phyloP scores from a whole-genome alignment of 179 eudicot genomes.

The Camellia oleifera region DNA sequence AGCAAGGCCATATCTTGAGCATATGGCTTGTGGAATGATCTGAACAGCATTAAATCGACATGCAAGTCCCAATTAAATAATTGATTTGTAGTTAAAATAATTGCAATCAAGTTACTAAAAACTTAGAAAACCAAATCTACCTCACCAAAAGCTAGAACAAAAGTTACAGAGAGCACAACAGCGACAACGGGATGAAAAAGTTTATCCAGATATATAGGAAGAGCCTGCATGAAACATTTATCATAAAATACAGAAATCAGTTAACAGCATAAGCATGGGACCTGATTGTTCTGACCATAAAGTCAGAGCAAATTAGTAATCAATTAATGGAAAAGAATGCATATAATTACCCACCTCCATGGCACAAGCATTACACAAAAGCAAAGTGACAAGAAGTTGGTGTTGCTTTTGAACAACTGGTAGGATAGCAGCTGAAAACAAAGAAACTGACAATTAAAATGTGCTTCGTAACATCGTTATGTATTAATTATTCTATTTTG shows the following conservation, averaged over 20 bases:
- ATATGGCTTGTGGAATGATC: constrained; percentile 94
- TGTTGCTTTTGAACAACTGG: constrained; percentile 55
- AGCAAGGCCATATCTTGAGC: constrained; percentile 87
- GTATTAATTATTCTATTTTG: background rate
- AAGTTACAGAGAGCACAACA: constrained; percentile 84
- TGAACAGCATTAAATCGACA: constrained; percentile 22
- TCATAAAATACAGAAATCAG: constrained; percentile 2
- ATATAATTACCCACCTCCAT: constrained; percentile 67
- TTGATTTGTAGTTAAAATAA: background rate
- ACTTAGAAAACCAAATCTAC: constrained; percentile 27
- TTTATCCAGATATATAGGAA: constrained; percentile 88
- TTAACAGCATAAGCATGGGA: too few relatives aligned
- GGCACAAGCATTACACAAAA: background rate
- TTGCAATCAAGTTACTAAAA: constrained; percentile 5
- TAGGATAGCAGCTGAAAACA: constrained; percentile 32
- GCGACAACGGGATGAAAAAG: constrained; percentile 86
- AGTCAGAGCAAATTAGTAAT: background rate
- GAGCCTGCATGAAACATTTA: constrained; percentile 64
- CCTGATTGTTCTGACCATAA: background rate
- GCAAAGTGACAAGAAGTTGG: constrained; percentile 51
- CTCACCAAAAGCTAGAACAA: constrained; percentile 93
- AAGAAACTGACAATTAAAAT: background rate
- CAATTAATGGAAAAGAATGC: background rate
- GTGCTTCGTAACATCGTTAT: background rate
- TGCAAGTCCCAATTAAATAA: background rate